phyloP scores from a whole-genome alignment of 345 rosid genomes.

The Brassica carinata region DNA sequence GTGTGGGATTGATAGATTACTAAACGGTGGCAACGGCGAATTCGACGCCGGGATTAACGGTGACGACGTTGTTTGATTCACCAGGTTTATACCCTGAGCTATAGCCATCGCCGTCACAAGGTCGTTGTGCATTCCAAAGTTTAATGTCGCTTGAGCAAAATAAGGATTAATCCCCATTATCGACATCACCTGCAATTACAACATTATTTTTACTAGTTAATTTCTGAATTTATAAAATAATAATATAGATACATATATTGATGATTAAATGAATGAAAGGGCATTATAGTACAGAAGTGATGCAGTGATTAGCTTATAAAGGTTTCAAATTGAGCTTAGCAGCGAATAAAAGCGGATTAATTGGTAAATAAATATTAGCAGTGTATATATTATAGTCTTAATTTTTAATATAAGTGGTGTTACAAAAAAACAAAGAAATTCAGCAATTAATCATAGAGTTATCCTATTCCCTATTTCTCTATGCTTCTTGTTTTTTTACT shows the following conservation, averaged over 20 bases:
- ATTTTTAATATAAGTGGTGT: too few species aligned
- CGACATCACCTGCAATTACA: conserved; percentile 31
- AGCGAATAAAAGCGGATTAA: neutral
- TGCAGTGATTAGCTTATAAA: neutral
- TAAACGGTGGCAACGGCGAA: conserved; percentile 23
- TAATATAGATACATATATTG: neutral
- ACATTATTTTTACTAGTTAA: neutral
- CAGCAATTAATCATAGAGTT: neutral
- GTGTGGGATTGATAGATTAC: conserved; percentile 7
- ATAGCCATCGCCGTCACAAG: conserved; percentile 18
- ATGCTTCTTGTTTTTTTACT: neutral
- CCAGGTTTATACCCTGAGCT: conserved; percentile 15
- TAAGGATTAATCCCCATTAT: conserved; percentile 31
- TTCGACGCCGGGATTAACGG: neutral
- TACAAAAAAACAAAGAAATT: neutral
- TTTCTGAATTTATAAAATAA: conserved; percentile 8
- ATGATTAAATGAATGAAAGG: neutral
- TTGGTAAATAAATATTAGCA: neutral
- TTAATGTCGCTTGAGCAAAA: conserved; percentile 4
- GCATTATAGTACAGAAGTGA: neutral
- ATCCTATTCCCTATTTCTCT: neutral
- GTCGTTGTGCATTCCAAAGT: conserved; percentile 20
- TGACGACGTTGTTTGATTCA: neutral
- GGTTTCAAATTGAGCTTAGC: neutral
- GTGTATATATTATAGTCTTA: neutral